Evolutionary conservation across 495 filamentous ascomycete genomes (phyloP).

Genomic region (Lasiosphaeria hispida): DNA sequence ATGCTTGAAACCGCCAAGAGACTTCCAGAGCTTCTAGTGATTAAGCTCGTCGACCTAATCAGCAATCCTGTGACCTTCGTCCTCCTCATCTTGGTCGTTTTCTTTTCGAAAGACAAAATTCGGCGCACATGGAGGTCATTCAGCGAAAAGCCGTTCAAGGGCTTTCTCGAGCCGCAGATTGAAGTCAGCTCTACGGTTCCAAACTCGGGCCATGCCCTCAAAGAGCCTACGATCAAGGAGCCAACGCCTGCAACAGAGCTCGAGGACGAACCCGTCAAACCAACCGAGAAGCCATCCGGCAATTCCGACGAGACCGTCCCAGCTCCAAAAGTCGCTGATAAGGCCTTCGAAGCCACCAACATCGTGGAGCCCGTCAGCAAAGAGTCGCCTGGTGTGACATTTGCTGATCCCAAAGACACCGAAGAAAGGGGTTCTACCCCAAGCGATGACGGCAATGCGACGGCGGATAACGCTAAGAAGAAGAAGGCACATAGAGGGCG

Average conservation of each 20-base stretch:
- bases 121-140: conserved; percentile 15
- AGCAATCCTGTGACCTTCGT: conserved; percentile 44
- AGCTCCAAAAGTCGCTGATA: not conserved
- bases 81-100: conserved; percentile 19
- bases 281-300: no score
- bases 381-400: conserved; percentile 8
- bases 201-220: not conserved
- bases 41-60: conserved; percentile 41
- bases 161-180: not conserved
- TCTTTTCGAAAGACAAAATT: conserved; percentile 35
- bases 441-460: conserved; percentile 34
- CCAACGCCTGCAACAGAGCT: not conserved
- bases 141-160: conserved; percentile 4
- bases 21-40: conserved; percentile 36
- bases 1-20: conserved; percentile 36
- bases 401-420: conserved; percentile 14
- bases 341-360: not conserved
- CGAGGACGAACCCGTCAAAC: not conserved
- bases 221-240: no score
- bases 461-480: conserved; percentile 51
- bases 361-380: not conserved
- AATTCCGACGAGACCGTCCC: not conserved
- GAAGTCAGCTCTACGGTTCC: conserved; percentile 11
- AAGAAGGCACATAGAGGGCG: conserved; percentile 80
- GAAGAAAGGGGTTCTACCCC: conserved; percentile 35